Percentiles rank a stretch among this genome's conserved stretches.
phyloP scores from a whole-genome alignment of 176 grass and related monocot genomes.

The Lolium perenne region DNA sequence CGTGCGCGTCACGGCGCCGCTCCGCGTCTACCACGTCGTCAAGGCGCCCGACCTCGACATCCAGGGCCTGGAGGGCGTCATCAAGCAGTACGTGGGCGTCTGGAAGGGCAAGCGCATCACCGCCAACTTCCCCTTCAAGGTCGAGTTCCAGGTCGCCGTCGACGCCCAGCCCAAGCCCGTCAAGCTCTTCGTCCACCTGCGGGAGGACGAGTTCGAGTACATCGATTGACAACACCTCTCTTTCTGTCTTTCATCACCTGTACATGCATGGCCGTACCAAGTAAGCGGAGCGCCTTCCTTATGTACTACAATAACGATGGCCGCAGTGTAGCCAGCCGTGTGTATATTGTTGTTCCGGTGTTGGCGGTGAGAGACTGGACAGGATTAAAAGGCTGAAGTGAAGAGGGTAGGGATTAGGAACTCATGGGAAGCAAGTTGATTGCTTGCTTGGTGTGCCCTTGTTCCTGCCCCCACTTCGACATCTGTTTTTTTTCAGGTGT shows the following conservation, averaged over 20 bases:
- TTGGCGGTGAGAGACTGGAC: not conserved
- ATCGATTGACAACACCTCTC: constrained; percentile 47
- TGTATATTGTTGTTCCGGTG: constrained; percentile 52
- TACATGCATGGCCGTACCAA: constrained; percentile 22
- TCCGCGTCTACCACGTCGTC: constrained; percentile 82
- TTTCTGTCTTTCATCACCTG: too few relatives aligned
- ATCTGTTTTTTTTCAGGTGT: constrained; percentile 51
- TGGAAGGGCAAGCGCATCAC: constrained; percentile 96
- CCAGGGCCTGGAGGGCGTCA: constrained; percentile 79
- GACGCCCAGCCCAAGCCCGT: constrained; percentile 75
- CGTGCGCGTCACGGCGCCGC: constrained; percentile 83
- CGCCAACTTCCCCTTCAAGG: constrained; percentile 88
- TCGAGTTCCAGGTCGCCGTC: constrained; percentile 70
- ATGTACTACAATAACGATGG: constrained; percentile 39
- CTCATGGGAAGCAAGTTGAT: constrained; percentile 30
- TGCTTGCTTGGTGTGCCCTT: constrained; percentile 33
- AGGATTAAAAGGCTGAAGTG: constrained; percentile 34
- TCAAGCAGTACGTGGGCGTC: constrained; percentile 91
- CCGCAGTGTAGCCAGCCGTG: constrained; percentile 39
- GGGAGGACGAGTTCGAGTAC: constrained; percentile 98
- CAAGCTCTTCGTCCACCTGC: constrained; percentile 82
- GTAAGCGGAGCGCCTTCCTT: constrained; percentile 34
- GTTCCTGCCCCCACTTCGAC: constrained; percentile 27
- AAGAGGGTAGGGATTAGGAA: constrained; percentile 27
- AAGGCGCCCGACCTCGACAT: constrained; percentile 96